Evolutionary conservation across 164 flowering plant species (phyloP).

Genomic region (Liriodendron chinense): DNA sequence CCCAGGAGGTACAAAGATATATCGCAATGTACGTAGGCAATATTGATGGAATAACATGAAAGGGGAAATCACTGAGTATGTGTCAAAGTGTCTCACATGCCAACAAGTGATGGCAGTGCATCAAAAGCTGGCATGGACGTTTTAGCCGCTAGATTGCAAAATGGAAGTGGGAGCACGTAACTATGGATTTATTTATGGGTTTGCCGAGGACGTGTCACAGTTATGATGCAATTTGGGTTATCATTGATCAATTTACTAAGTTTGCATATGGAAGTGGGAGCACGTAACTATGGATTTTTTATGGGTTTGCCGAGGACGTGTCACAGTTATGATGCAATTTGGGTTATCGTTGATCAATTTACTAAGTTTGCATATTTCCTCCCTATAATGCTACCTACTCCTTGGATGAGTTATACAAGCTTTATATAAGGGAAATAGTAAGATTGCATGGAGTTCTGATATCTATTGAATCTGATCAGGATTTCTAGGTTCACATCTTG

Average conservation of each 20-base stretch:
- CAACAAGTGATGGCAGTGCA: no score
- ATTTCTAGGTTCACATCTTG: background rate
- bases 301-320: background rate
- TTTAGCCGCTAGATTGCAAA: no score
- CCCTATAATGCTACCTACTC: background rate
- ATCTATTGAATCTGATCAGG: background rate
- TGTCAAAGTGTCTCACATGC: no score
- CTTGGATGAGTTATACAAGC: background rate
- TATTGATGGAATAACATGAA: no score
- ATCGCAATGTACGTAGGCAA: no score
- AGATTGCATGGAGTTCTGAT: slow-evolving; percentile 1
- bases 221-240: background rate
- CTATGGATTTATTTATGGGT: background rate
- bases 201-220: background rate
- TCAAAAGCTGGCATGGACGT: no score
- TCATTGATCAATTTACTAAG: background rate
- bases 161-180: background rate
- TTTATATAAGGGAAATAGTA: background rate
- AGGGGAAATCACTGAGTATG: no score
- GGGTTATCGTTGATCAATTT: background rate
- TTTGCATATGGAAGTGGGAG: slow-evolving; percentile 3
- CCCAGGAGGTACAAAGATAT: no score
- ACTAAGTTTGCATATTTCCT: background rate
- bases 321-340: background rate
- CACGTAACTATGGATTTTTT: background rate